Conservation (phyloP, 176 grass and related monocot species). For the Stipa capillata region DNA sequence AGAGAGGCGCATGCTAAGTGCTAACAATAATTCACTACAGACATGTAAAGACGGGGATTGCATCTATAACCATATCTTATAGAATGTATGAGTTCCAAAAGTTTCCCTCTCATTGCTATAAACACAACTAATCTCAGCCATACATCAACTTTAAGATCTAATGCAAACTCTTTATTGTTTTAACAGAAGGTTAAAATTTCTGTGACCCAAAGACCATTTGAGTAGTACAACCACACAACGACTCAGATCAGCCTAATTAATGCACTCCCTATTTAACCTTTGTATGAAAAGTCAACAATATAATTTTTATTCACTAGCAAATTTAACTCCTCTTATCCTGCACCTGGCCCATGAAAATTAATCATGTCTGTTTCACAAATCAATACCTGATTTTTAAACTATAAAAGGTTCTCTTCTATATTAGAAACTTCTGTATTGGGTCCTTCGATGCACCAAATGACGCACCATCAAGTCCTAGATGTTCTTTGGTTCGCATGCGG, state of each 20-base stretch:
- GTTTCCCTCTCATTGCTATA: neutral
- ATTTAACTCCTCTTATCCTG: neutral
- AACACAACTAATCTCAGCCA: neutral
- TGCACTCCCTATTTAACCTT: neutral
- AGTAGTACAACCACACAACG: neutral
- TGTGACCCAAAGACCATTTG: neutral
- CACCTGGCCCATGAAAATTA: neutral
- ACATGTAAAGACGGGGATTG: neutral
- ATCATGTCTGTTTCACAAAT: neutral
- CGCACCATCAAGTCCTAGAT: neutral
- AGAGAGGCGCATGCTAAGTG: neutral
- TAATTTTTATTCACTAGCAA: neutral
- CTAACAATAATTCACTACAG: neutral
- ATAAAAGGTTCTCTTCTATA: neutral
- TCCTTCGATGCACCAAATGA: neutral
- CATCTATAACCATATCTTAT: neutral
- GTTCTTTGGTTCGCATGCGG: neutral
- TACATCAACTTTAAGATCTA: neutral
- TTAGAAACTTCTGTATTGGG: neutral
- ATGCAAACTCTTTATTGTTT: neutral
- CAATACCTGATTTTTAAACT: neutral
- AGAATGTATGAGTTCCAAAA: neutral
- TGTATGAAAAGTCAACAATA: neutral
- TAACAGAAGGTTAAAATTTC: neutral
- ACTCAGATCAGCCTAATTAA: neutral